Evolutionary conservation across 1,284 basidiomycete species (phyloP), one percentile per base, ranked within the genome.

Genomic region (Moniliophthora roreri): DNA sequence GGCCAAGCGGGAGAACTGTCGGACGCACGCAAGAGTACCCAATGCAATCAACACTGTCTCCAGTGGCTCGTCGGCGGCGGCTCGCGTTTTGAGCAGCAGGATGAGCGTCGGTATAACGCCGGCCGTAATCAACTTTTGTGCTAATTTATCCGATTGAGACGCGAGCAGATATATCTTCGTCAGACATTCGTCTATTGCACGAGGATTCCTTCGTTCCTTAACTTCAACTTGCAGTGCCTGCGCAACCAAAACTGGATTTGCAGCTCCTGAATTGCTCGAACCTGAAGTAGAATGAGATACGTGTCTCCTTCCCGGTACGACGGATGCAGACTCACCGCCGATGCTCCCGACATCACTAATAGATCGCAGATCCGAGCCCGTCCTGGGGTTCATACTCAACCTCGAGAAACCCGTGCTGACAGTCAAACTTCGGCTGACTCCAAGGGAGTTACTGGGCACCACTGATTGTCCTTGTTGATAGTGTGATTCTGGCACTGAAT

Each of bases 211-310:
- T 18, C 47, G 48, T 11, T 41, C 48, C 13, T 54, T 56, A 13
- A 59, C 52, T 42, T 56, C 55, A 24, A 53, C 52, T 37, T 57
- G 58, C 5, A 59, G 47, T n/a, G 55, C 58, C 7, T 41, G 35
- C 7, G 45, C 58, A 4, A 57, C 24, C 4, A 57, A 46, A 13
- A 59, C 52, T n/a, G 55, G 42, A 35, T 57, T 59, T 32, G 28
- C 28, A 13, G 44, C 24, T 32, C 28, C 28, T 32, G 28, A 32
- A 11, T 32, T 32, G 11, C 28, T 32, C 11, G 28, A 32, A 11
- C 28, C 28, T 32, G 11, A 32, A 32, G 28, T 6, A 11, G 11
- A 32, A 6, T 32, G 28, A 32, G 11, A 32, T 11, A 6, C 28
- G 11, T 32, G 24, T 2, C 4, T n/a, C n/a, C n/a, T n/a, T n/a